Evolutionary conservation across 768 basidiomycete species (phyloP).

Genomic region (Calocybe cyanea): DNA sequence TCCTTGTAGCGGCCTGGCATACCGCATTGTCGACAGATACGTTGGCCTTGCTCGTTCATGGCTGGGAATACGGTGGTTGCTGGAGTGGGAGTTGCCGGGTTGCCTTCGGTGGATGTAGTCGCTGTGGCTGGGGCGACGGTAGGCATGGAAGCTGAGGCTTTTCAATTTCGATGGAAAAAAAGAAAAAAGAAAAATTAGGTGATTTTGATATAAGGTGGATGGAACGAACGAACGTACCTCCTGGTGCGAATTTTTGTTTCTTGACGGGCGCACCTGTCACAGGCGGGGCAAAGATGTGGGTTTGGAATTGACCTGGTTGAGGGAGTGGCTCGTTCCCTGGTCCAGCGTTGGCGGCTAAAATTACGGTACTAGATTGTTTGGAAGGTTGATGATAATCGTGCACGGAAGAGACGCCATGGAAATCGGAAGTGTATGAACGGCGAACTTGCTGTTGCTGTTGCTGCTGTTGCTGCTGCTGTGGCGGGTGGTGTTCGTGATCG

Average conservation of each 20-base stretch:
- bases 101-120: background rate
- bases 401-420: background rate
- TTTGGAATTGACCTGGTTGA: conserved; percentile 43
- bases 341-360: conserved; percentile 7
- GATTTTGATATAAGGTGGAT: no score
- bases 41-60: conserved; percentile 60
- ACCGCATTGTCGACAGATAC: conserved; percentile 76
- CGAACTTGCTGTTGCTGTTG: conserved; percentile 1
- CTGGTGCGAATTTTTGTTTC: conserved; percentile 48
- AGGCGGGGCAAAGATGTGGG: conserved; percentile 69
- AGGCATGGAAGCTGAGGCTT: background rate
- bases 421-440: background rate
- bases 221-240: conserved; percentile 6
- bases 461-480: conserved; percentile 9
- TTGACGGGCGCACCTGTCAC: conserved; percentile 72
- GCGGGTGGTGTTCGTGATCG: conserved; percentile 10
- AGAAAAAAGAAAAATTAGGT: conserved; percentile 1
- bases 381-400: no score
- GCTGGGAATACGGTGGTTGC: conserved; percentile 39
- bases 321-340: conserved; percentile 19
- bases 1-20: conserved; percentile 76
- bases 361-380: background rate
- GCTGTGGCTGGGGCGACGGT: background rate
- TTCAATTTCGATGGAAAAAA: background rate
- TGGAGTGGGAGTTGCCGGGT: conserved; percentile 13